Evolutionary conservation across 495 filamentous ascomycete genomes (phyloP).

Genomic region (Aspergillus wentii): DNA sequence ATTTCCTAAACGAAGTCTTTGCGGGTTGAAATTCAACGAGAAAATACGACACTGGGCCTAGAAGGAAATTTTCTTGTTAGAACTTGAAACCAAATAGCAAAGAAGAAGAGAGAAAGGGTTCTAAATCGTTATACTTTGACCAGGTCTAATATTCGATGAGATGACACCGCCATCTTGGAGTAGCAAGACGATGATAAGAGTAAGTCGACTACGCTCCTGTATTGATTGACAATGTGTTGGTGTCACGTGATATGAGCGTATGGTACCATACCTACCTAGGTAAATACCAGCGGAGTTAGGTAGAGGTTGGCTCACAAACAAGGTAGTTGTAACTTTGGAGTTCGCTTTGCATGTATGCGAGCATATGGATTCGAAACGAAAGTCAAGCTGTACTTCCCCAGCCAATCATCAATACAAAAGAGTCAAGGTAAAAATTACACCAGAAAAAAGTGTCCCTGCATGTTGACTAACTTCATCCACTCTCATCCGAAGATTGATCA

Average conservation of each 20-base stretch:
- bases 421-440: constrained; percentile 7
- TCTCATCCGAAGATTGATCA: constrained; percentile 2
- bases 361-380: constrained; percentile 21
- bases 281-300: no score
- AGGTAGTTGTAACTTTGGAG: no score
- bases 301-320: no score
- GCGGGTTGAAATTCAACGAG: constrained; percentile 83
- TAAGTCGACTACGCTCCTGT: no score
- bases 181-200: no score
- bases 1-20: constrained; percentile 73
- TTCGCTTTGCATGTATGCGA: no score
- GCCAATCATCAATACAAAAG: constrained; percentile 1
- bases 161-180: constrained; percentile 77
- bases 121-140: constrained; percentile 57
- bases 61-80: not conserved
- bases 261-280: no score
- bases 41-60: constrained; percentile 91
- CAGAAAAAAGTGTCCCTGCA: not conserved
- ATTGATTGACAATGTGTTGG: no score
- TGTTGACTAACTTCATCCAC: not conserved
- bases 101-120: not conserved
- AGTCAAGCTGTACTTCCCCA: constrained; percentile 7
- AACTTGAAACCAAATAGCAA: not conserved
- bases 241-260: no score
- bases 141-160: constrained; percentile 68